Evolutionary conservation across 2,329 filamentous ascomycete genomes (phyloP), one percentile per base, ranked within the genome.

Genomic region (Ophiostoma sp.): DNA sequence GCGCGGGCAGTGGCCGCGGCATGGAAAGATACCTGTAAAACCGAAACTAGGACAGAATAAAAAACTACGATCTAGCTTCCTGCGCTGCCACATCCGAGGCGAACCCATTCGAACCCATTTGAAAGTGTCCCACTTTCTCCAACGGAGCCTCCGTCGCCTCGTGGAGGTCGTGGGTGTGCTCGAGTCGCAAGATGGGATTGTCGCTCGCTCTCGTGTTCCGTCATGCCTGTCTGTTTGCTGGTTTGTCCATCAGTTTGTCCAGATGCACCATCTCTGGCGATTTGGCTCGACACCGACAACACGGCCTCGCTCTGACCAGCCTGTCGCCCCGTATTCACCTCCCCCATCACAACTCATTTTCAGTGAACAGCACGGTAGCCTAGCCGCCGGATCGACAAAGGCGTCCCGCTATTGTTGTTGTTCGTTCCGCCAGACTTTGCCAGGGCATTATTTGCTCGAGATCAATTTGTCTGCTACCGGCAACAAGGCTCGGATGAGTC

Each of bases 251-350:
- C 50, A 55, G 50, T 4, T 33, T 59, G 57, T 22, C 33, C 55
- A 31, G 55, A 57, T 63, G 31, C 33, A 42, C 7, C 17, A 17
- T 33, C 33, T 63, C n/a, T n/a, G 28, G 19, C 15, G 31, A n/a
- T 55, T 28, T 50, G 45, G 39, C 28, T 36, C 66, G 45, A 52
- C 45, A 36, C 45, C 19, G 45, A 25, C 63, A 15, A 19, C 36
- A 28, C 17, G 39, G 25, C 15, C 15, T 19, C 25, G 39, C 39
- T 39, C 28, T 63, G 36, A 36, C 36, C 36, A 28, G 36, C 61
- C 61, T 45, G 36, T 28, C 66, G 22, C 31, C 66, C 42, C 17
- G 64, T 68, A 68, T 50, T 68, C 64, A 42, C 25, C 33, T 48
- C 15, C 5, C 42, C 22, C 25, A 19, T 31, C 63, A 45, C 39